Evolutionary conservation across 108 stramenopile genomes (phyloP).

Genomic region (Conticribra guillardii): DNA sequence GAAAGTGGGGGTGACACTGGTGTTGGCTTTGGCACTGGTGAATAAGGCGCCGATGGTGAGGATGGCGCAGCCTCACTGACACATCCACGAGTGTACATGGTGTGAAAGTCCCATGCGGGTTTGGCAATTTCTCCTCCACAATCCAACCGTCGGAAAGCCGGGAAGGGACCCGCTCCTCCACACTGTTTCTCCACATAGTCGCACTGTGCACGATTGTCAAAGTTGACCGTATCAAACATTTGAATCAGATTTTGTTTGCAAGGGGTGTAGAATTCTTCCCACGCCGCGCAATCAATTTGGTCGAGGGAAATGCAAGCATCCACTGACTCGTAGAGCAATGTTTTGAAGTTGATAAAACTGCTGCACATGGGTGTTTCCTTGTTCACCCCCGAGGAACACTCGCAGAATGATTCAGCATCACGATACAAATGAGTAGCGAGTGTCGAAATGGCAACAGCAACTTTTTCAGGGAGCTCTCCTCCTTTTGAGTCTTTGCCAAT

Average conservation of each 20-base stretch:
- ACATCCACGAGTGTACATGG: conserved; percentile 57
- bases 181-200: conserved; percentile 72
- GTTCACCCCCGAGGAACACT: conserved; percentile 67
- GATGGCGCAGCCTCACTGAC: conserved; percentile 48
- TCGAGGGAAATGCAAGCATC: conserved; percentile 90
- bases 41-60: conserved; percentile 10
- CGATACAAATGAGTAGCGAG: conserved; percentile 74
- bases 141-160: conserved; percentile 82
- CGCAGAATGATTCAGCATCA: conserved; percentile 78
- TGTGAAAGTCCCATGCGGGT: conserved; percentile 83
- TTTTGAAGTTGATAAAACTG: conserved; percentile 82
- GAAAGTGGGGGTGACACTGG: conserved; percentile 26
- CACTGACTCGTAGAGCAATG: conserved; percentile 80
- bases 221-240: conserved; percentile 62
- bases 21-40: conserved; percentile 38
- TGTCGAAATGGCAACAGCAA: conserved; percentile 64
- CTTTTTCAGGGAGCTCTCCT: conserved; percentile 42
- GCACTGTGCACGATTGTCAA: conserved; percentile 69
- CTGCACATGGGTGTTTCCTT: conserved; percentile 74
- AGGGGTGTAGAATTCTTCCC: conserved; percentile 79
- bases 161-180: conserved; percentile 80
- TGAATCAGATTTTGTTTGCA: conserved; percentile 75
- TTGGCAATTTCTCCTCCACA: conserved; percentile 73
- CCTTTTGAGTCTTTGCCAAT: conserved; percentile 40
- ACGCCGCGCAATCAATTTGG: conserved; percentile 89